Evolutionary conservation across 352 stramenopile genomes (phyloP), one percentile per base, ranked within the genome.

Genomic region (Phytopythium cucurbitacearum): DNA sequence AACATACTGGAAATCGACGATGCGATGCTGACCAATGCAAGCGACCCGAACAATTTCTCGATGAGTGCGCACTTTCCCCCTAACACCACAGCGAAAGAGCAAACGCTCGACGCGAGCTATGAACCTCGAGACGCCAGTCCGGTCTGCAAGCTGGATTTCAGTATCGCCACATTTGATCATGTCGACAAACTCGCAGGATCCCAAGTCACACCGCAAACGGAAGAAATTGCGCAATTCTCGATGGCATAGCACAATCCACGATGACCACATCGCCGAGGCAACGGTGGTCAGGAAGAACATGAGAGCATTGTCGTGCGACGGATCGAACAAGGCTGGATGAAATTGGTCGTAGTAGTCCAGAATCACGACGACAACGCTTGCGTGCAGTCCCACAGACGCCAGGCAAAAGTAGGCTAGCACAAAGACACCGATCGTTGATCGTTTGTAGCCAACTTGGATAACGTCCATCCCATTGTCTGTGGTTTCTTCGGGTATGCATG

Each of bases 331-430:
- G 32, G 55, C 48, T 2, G 58, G 65, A 13, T 52, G 40, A 41
- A 77, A 77, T 34, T 66, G 59, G 56, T 59, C 65, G 50, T 76
- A 76, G 64, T 80, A 77, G 56, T 87, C 76, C 36, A 56, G 37
- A n/a, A 77, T 82, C 36, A 77, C 56, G 15, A 76, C 40, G 35
- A 87, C 64, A 45, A 85, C 48, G 9, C 77, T 64, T 32, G 58
- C 64, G 57, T 75, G 76, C 8, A 87, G 55, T 12, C 53, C 60
- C 33, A 83, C 32, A 0, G 76, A 69, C 7, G 68, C 57, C 3
- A 77, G 35, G 13, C 75, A 44, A 7, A 81, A 74, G 44, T 72
- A 76, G 1, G 41, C 54, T 15, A 80, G 80, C 48, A 79, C 65
- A 15, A 58, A 0, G 35, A 34, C 15, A 15, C 47, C 47, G 3